These are phyloP conservation scores for Lactarius akahatsu DNA, from an alignment of 768 basidiomycete species.

Conservation along the genomic window DNA sequence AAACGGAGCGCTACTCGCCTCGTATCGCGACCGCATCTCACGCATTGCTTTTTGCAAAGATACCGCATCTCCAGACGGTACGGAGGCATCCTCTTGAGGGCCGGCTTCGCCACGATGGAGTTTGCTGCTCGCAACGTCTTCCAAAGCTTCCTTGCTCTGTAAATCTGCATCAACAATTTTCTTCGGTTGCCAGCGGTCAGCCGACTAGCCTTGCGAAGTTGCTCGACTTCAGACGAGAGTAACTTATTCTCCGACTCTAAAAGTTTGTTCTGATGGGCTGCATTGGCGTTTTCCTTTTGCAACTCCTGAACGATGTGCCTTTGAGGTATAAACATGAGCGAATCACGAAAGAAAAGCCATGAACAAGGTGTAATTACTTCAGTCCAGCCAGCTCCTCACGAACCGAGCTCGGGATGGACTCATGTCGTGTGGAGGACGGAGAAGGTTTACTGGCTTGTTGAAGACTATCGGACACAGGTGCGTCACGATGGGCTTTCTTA, in stretches of 20 bases:
- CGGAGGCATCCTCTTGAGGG: slow-evolving; percentile 31
- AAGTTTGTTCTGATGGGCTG: slow-evolving; percentile 64
- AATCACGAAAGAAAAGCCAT: neutral
- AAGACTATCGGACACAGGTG: slow-evolving; percentile 43
- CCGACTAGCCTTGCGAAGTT: slow-evolving; percentile 63
- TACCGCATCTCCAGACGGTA: slow-evolving; percentile 37
- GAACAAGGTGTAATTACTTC: slow-evolving; percentile 51
- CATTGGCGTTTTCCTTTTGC: slow-evolving; percentile 71
- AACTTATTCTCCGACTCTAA: slow-evolving; percentile 75
- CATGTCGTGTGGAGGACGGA: slow-evolving; percentile 43
- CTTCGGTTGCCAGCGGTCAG: neutral
- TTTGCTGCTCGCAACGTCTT: slow-evolving; percentile 68
- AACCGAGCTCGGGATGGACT: slow-evolving; percentile 41
- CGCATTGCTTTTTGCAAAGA: slow-evolving; percentile 44
- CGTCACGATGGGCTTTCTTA: slow-evolving; percentile 62
- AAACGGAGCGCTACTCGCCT: slow-evolving; percentile 40
- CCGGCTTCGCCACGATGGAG: slow-evolving; percentile 52
- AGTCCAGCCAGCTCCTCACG: slow-evolving; percentile 77
- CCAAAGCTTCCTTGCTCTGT: slow-evolving; percentile 74
- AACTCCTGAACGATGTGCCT: slow-evolving; percentile 86
- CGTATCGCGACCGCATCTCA: slow-evolving; percentile 53
- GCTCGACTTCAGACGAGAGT: slow-evolving; percentile 62
- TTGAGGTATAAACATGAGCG: slow-evolving; percentile 34
- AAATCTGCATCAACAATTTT: slow-evolving; percentile 11
- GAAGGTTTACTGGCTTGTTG: slow-evolving; percentile 35